These are phyloP conservation scores for Sporothrix luriei DNA, from an alignment of 2,329 filamentous ascomycete genomes.

Conservation along the genomic window DNA sequence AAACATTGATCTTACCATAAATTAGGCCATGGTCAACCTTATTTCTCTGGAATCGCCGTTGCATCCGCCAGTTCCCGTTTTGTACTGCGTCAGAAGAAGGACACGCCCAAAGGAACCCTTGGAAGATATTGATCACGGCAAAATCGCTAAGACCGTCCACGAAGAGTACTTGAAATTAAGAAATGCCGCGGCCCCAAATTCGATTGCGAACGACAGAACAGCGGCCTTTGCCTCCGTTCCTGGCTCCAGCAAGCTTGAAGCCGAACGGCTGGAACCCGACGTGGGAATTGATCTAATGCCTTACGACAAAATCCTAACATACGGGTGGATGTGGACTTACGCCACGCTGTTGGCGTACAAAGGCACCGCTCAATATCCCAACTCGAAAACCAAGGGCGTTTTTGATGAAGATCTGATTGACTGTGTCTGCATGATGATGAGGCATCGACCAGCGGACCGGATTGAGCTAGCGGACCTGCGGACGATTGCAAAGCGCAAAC, in stretches of 20 bases:
- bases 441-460: slow-evolving; percentile 26
- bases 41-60: neutral
- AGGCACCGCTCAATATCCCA: neutral
- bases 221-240: neutral
- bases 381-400: neutral
- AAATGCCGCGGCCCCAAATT: too few relatives aligned
- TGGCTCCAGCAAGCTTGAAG: neutral
- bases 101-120: too few relatives aligned
- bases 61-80: slow-evolving; percentile 19
- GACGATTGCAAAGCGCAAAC: neutral
- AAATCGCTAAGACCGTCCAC: neutral
- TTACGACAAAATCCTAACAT: neutral
- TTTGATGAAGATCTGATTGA: slow-evolving; percentile 15
- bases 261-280: neutral
- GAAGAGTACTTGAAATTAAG: neutral
- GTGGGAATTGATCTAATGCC: slow-evolving; percentile 15
- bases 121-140: neutral
- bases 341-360: slow-evolving; percentile 14
- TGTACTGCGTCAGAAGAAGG: slow-evolving; percentile 7
- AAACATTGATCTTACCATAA: neutral
- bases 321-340: slow-evolving; percentile 33
- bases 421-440: slow-evolving; percentile 31
- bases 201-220: neutral
- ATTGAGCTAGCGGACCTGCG: neutral
- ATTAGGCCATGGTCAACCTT: slow-evolving; percentile 3